A percentile compares a stretch with the other conserved stretches of the same genome.
Evolutionary conservation across 2,329 filamentous ascomycete genomes (phyloP).

Genomic region (Drechslera avenae): DNA sequence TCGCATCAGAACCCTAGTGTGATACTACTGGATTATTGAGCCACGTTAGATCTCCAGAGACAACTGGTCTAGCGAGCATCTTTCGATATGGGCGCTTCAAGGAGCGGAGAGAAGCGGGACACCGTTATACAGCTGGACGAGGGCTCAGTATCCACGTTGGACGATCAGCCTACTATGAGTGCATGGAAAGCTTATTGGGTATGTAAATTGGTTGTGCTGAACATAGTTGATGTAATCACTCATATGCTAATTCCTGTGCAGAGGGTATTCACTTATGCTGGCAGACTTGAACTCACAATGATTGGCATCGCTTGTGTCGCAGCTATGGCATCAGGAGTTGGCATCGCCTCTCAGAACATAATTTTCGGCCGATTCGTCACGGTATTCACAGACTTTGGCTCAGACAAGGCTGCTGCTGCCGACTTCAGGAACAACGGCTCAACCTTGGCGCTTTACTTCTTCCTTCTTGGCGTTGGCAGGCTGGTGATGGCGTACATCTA

Average conservation of each 20-base stretch:
- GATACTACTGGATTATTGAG: no score
- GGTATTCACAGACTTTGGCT: constrained; percentile 13
- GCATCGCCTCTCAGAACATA: constrained; percentile 18
- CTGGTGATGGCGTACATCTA: constrained; percentile 16
- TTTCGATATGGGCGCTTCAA: no score
- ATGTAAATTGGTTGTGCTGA: background rate
- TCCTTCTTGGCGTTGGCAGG: constrained; percentile 16
- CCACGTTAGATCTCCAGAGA: no score
- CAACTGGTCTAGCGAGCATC: no score
- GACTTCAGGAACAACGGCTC: constrained; percentile 1
- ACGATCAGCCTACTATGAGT: constrained; percentile 19
- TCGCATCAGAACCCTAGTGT: no score
- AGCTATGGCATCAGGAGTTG: constrained; percentile 15
- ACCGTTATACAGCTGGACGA: background rate
- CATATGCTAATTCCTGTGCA: background rate
- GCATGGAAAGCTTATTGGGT: constrained; percentile 20
- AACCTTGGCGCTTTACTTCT: constrained; percentile 15
- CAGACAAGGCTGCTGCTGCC: constrained; percentile 6
- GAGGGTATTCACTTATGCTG: constrained; percentile 16
- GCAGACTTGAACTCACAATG: constrained; percentile 5
- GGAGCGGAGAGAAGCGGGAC: no score
- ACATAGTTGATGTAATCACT: background rate
- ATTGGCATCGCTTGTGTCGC: constrained; percentile 11
- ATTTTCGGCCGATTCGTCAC: constrained; percentile 21
- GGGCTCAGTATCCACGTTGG: background rate